Evolutionary conservation across 2,329 filamentous ascomycete species (phyloP), one percentile per base, ranked within the genome.

Genomic region (Rosellinia necatrix): DNA sequence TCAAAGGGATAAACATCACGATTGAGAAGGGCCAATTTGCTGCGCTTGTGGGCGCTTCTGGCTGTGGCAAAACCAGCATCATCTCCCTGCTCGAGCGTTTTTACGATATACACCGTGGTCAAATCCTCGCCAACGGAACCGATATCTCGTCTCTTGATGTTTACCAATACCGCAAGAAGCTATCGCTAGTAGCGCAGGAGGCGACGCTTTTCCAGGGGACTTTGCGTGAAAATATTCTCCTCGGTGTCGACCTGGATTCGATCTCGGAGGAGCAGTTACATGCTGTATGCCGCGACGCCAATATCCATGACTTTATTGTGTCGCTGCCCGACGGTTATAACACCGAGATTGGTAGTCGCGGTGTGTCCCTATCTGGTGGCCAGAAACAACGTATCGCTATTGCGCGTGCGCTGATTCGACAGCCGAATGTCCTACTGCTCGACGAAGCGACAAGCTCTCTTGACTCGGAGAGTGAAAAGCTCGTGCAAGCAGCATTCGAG

Each of bases 131-230:
- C 68, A 86, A 90, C 67, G 83, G 79, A 4, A 75, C 76, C 47
- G 79, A 87, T 63, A 83, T 92, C 38, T 70, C 75, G 1, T 68
- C 77, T 1, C 69, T 91, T 49, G 82, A 87, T 52, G 77, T 88
- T 0, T 78, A 78, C 57, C 73, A 79, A 15, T 91, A 91, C 68
- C 82, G 89, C 35, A 78, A 79, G 53, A 74, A 83, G 30, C 76
- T 92, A 10, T 87, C 87, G 1, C 79, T 92, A 0, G 89, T 92
- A 0, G 84, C 87, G 3, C 89, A 92, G 70, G 89, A 92, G 68
- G 81, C 89, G 7, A 86, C 85, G 0, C 78, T 92, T 0, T 91
- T 90, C 66, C 84, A 86, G 69, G 86, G 85, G 61, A 73, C 69
- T 35, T 58, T 69, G 51, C 80, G 83, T 15, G 88, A 92, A 58